Conservation (phyloP, 805 yeast genomes). For the Cyberlindnera saturnus region DNA sequence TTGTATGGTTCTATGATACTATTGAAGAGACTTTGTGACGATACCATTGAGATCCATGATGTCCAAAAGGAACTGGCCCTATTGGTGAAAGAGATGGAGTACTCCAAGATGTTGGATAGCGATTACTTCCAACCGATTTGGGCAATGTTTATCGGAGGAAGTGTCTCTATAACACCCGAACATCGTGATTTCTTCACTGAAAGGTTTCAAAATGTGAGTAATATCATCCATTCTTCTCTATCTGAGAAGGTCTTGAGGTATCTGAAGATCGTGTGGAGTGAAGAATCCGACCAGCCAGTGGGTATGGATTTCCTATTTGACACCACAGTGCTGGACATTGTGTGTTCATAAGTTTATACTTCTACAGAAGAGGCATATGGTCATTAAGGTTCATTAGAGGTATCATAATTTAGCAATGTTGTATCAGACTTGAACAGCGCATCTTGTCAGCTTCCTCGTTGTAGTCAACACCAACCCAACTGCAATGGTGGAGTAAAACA, state of each 20-base stretch:
- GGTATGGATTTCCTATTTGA: constrained; percentile 23
- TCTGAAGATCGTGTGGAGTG: constrained; percentile 20
- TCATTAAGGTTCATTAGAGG: no score
- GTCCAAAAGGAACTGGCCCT: constrained; percentile 10
- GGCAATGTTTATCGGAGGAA: constrained; percentile 22
- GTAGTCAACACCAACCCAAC: constrained; percentile 10
- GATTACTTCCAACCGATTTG: constrained; percentile 15
- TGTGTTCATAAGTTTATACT: constrained; percentile 7
- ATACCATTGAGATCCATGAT: constrained; percentile 7
- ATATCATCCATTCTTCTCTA: constrained; percentile 14
- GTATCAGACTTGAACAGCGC: neutral
- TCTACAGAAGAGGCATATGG: no score
- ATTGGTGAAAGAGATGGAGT: constrained; percentile 9
- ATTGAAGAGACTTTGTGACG: constrained; percentile 12
- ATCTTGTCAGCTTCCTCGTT: constrained; percentile 4
- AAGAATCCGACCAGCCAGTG: constrained; percentile 8
- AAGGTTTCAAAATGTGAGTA: constrained; percentile 11
- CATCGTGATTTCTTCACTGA: constrained; percentile 11
- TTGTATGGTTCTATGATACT: constrained; percentile 15
- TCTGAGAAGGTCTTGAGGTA: constrained; percentile 20
- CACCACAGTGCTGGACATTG: constrained; percentile 21
- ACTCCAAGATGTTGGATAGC: constrained; percentile 4
- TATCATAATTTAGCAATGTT: no score
- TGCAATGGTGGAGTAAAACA: constrained; percentile 10
- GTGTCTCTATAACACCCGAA: constrained; percentile 9